phyloP scores from a whole-genome alignment of 2,329 filamentous ascomycete species.

The Aspergillus felis region DNA sequence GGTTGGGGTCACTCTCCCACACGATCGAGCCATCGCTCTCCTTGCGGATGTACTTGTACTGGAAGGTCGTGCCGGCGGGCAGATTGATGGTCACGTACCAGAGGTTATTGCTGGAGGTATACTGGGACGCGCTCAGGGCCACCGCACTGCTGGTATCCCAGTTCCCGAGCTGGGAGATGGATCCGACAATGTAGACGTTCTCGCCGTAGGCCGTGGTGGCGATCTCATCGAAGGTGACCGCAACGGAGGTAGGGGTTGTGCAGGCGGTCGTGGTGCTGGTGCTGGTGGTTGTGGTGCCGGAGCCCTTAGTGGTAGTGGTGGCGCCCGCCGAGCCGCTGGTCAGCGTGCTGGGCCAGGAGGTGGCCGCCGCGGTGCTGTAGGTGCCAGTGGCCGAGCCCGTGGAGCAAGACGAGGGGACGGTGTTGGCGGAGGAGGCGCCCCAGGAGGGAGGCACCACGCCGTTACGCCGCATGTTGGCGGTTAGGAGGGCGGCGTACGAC shows the following conservation, averaged over 20 bases:
- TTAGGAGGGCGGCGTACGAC: conserved; percentile 43
- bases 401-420: conserved; percentile 28
- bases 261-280: conserved; percentile 6
- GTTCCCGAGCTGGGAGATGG: conserved; percentile 54
- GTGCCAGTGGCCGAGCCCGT: conserved; percentile 30
- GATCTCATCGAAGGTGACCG: conserved; percentile 60
- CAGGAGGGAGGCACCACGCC: conserved; percentile 31
- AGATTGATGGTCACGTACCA: conserved; percentile 60
- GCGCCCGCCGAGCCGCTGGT: conserved; percentile 12
- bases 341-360: conserved; percentile 29
- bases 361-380: conserved; percentile 32
- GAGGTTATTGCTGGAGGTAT: conserved; percentile 56
- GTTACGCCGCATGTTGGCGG: conserved; percentile 31
- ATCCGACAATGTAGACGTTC: conserved; percentile 63
- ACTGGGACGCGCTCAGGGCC: conserved; percentile 55
- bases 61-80: conserved; percentile 51
- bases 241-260: conserved; percentile 41
- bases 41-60: conserved; percentile 68
- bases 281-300: conserved; percentile 4
- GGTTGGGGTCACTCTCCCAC: conserved; percentile 61
- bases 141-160: conserved; percentile 58
- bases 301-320: conserved; percentile 7
- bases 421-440: conserved; percentile 29
- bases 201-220: conserved; percentile 59
- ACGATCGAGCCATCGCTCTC: conserved; percentile 50